A percentile compares a stretch with the other conserved stretches of the same genome.
These are phyloP conservation scores for Lagenaria siceraria DNA, from an alignment of 306 rosid genomes.

Conservation along the genomic window DNA sequence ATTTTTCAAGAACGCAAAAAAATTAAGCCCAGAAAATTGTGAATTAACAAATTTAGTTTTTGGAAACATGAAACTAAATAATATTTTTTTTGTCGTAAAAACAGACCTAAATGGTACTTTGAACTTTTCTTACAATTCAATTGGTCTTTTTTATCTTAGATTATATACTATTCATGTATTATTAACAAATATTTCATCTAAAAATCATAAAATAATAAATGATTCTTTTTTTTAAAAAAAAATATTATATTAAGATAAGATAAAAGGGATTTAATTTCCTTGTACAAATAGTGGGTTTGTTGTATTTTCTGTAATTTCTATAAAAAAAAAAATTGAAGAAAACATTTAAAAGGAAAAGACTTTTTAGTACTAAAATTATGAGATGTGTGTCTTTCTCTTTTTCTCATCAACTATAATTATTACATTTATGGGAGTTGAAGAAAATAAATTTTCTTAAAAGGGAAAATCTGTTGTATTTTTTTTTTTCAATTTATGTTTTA, in stretches of 20 bases:
- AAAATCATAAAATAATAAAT: neutral
- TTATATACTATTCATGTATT: no score
- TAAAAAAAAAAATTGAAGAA: neutral
- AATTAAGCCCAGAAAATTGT: no score
- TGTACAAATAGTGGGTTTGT: neutral
- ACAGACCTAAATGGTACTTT: no score
- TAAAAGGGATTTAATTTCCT: neutral
- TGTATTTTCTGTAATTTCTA: neutral
- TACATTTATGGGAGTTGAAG: neutral
- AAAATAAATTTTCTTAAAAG: neutral
- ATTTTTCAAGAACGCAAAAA: no score
- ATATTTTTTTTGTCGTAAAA: no score
- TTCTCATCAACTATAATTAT: neutral
- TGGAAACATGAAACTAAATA: no score
- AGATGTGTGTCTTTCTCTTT: neutral
- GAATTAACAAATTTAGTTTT: no score
- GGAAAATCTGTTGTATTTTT: neutral
- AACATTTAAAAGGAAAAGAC: no score
- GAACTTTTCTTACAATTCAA: no score
- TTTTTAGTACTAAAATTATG: neutral
- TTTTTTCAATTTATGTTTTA: neutral
- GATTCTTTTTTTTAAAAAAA: neutral
- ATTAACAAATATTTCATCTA: no score
- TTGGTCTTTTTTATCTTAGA: no score
- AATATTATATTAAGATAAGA: neutral